Conservation (phyloP, 208 protist species). For the Sergeia podlipaevii region DNA sequence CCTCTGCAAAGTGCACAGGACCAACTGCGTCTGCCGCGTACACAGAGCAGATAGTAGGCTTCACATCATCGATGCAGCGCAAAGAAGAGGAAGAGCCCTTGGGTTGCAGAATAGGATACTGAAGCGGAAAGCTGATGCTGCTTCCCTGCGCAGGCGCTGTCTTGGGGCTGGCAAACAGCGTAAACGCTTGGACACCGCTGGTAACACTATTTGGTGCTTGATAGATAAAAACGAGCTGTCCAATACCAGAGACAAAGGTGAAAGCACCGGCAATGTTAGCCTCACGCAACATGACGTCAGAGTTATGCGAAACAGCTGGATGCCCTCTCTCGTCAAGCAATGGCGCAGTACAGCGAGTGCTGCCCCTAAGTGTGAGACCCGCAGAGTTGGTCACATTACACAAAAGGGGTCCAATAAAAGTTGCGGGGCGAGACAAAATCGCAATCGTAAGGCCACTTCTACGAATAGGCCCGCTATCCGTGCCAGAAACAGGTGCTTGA, state of each 20-base stretch:
- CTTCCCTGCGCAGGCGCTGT: conserved; percentile 3
- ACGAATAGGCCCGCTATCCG: conserved; percentile 14
- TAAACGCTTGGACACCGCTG: conserved; percentile 18
- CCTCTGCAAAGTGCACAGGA: conserved; percentile 25
- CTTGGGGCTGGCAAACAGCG: conserved; percentile 14
- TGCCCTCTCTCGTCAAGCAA: conserved; percentile 25
- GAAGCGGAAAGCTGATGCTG: conserved; percentile 20
- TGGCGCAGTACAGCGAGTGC: conserved; percentile 21
- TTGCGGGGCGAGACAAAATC: conserved; percentile 28
- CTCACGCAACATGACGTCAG: conserved; percentile 32
- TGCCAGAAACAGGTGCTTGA: not conserved
- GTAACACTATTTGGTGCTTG: conserved; percentile 15
- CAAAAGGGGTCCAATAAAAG: conserved; percentile 22
- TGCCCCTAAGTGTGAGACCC: conserved; percentile 26
- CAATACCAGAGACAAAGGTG: conserved; percentile 24
- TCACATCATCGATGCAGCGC: conserved; percentile 21
- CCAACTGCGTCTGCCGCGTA: conserved; percentile 21
- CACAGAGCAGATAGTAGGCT: conserved; percentile 28
- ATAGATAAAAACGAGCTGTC: conserved; percentile 35
- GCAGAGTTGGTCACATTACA: conserved; percentile 16
- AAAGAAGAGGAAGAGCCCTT: conserved; percentile 18
- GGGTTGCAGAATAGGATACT: conserved; percentile 27
- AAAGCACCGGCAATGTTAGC: conserved; percentile 30
- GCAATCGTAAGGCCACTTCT: conserved; percentile 32
- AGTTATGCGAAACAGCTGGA: conserved; percentile 22